Percentiles rank a stretch among this genome's conserved stretches.
Conservation (phyloP, 1,284 basidiomycete species). For the Irpex lacteus region DNA sequence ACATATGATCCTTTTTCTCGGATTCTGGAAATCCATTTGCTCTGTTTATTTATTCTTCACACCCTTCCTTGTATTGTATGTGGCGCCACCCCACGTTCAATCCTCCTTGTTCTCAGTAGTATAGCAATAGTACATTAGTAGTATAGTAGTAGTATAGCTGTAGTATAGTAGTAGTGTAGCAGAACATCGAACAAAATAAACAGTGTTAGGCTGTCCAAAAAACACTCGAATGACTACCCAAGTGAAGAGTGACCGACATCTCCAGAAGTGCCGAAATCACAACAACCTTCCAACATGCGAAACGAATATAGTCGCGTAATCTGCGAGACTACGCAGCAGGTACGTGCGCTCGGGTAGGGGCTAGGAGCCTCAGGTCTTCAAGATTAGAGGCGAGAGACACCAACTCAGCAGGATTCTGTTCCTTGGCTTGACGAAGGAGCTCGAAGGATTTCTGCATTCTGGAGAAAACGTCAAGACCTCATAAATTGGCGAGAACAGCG, state of each 20-base stretch:
- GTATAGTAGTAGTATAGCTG: neutral
- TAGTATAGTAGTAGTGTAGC: neutral
- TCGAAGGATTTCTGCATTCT: constrained; percentile 1
- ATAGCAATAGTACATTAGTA: neutral
- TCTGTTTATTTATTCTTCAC: neutral
- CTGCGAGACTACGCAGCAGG: no score
- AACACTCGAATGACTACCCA: neutral
- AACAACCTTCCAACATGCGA: no score
- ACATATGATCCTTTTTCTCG: no score
- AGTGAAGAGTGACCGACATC: no score
- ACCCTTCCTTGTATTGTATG: neutral
- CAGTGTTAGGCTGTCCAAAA: neutral
- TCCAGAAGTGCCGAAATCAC: no score
- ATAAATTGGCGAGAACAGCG: no score
- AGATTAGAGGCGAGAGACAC: neutral
- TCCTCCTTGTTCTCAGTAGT: neutral
- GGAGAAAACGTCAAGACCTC: neutral
- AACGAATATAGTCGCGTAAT: no score
- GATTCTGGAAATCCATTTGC: no score
- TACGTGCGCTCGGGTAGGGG: neutral
- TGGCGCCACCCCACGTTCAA: neutral
- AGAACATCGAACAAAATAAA: neutral
- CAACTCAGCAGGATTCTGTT: neutral
- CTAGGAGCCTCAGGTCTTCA: neutral
- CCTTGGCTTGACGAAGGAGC: neutral